Evolutionary conservation across 306 rosid species (phyloP), one percentile per base, ranked within the genome.

Genomic region (Lathyrus oleraceus): DNA sequence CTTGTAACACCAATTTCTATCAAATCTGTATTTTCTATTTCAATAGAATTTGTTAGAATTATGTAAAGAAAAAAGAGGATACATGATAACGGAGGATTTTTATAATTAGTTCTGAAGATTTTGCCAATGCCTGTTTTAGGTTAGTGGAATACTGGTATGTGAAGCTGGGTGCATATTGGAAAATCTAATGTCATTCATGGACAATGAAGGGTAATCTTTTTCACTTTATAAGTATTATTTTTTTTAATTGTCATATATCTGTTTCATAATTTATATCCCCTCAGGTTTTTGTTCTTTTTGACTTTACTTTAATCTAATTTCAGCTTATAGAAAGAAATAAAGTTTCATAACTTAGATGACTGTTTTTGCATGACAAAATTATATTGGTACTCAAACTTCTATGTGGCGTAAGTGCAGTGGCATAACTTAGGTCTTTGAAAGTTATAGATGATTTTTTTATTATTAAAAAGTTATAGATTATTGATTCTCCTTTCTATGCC

Each of bases 141-240:
- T n/a, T n/a, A n/a, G n/a, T n/a, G n/a, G n/a, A n/a, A n/a, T n/a
- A n/a, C n/a, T n/a, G n/a, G n/a, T n/a, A 45, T 90, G 97, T 78
- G 98, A 93, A 85, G 97, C 97, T 43, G 98, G 97, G 52, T 88
- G 98, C 85, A 88, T 93, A 64, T 78, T 93, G 91, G 98, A 93
- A 85, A 93, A 88, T 81, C 60, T 93, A 83, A 84, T 78, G 60
- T 69, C 96, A 48, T 93, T 82, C 84, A 87, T 93, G 77, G 97
- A 93, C 78, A 81, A 76, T 67, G 82, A 87, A 80, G 97, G 98
- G 98, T 93, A 83, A 93, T 76, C 49, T 68, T 82, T 73, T 78
- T 78, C 59, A 30, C 61, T 49, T 58, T 40, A 36, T 66, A 8
- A 65, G 44, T 13, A 21, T 23, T 64, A 44, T 8, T 27, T 13